Conservation (phyloP, 148 eudicot species). For the Talinum fruticosum region DNA sequence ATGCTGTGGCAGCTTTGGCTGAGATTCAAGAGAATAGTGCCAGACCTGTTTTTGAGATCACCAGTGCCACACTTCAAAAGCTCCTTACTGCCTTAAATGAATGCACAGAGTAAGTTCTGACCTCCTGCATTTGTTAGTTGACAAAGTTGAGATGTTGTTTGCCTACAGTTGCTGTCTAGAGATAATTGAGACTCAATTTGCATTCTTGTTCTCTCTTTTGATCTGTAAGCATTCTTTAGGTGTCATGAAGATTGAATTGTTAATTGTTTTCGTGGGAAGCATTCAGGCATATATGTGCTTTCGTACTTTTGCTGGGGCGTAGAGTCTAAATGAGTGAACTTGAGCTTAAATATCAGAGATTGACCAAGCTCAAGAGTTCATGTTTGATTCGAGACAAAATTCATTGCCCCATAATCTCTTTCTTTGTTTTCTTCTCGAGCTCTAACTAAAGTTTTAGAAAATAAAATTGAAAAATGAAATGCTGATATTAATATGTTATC, state of each 20-base stretch:
- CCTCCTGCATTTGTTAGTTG: conserved; percentile 16
- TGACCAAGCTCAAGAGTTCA: background rate
- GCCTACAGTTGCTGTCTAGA: background rate
- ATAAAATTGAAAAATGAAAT: too few relatives aligned
- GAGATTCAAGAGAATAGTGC: conserved; percentile 93
- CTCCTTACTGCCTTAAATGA: conserved; percentile 97
- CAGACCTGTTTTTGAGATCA: conserved; percentile 86
- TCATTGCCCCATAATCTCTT: too few relatives aligned
- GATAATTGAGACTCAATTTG: background rate
- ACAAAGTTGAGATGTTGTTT: background rate
- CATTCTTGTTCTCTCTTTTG: background rate
- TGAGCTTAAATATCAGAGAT: background rate
- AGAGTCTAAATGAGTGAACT: background rate
- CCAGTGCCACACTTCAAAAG: conserved; percentile 81
- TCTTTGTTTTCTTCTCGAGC: too few relatives aligned
- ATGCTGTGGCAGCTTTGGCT: conserved; percentile 98
- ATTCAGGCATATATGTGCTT: background rate
- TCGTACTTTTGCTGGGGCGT: background rate
- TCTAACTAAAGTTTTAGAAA: background rate
- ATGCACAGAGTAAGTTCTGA: conserved; percentile 85
- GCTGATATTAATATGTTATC: too few relatives aligned
- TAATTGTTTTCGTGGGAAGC: background rate
- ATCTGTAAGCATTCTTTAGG: background rate
- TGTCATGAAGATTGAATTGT: background rate
- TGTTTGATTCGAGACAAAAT: background rate